These are phyloP conservation scores for Coffea humblotiana DNA, from an alignment of 305 asterid species.

Conservation along the genomic window DNA sequence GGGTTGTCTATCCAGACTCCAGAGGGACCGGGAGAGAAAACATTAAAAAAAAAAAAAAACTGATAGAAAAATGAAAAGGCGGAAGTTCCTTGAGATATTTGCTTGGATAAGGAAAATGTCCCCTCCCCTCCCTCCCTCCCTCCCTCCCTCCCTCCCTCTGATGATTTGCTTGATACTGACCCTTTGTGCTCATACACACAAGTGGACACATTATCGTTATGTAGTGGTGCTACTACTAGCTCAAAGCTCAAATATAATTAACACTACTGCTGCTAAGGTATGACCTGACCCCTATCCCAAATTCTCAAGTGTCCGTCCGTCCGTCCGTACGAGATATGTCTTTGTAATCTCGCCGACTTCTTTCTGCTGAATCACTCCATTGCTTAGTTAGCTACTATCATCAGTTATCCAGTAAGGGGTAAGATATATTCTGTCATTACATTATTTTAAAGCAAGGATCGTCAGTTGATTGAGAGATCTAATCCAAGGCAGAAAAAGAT, in stretches of 20 bases:
- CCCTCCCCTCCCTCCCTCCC: not conserved
- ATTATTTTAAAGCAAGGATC: not conserved
- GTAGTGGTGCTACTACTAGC: not conserved
- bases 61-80: conserved; percentile 4
- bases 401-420: not conserved
- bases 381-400: not conserved
- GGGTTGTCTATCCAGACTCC: conserved; percentile 15
- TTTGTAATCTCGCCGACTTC: not conserved
- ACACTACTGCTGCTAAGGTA: too few species aligned
- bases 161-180: conserved; percentile 23
- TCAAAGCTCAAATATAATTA: not conserved
- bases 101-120: conserved; percentile 21
- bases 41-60: not conserved
- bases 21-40: conserved; percentile 6
- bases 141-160: not conserved
- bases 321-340: conserved; percentile 12
- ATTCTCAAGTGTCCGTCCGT: conserved; percentile 1
- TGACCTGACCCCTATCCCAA: not conserved
- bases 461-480: not conserved
- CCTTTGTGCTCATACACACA: conserved; percentile 16
- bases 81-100: conserved; percentile 25
- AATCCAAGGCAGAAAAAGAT: not conserved
- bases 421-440: conserved; percentile 16
- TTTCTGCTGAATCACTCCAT: not conserved
- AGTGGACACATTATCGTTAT: conserved; percentile 26